A percentile compares a stretch with the other conserved stretches of the same genome.
These are phyloP conservation scores for Hanseniaspora jakobsenii DNA, from an alignment of 805 yeast genomes.

Conservation along the genomic window DNA sequence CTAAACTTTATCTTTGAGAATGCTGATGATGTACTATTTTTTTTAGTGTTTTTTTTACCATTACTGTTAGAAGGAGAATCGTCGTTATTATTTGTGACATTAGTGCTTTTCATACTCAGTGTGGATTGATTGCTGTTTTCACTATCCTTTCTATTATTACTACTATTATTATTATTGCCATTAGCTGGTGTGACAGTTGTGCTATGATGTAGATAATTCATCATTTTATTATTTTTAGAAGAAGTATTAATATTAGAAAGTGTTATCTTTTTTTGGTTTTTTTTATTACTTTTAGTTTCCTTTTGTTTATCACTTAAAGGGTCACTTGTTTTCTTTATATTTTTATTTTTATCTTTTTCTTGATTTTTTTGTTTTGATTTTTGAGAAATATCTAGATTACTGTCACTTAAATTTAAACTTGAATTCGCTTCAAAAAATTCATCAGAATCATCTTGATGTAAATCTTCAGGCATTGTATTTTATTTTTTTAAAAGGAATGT, in stretches of 20 bases:
- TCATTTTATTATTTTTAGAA: too few relatives aligned
- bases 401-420: background rate
- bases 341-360: too few relatives aligned
- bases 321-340: too few relatives aligned
- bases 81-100: background rate
- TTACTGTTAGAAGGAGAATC: too few relatives aligned
- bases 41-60: background rate
- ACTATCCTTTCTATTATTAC: slow-evolving; percentile 3
- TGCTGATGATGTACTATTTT: slow-evolving; percentile 4
- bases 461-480: background rate
- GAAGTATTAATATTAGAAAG: too few relatives aligned
- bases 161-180: background rate
- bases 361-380: background rate
- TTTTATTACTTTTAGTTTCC: too few relatives aligned
- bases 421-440: slow-evolving; percentile 16
- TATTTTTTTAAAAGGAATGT: background rate
- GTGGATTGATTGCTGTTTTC: slow-evolving; percentile 12
- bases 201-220: background rate
- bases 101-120: slow-evolving; percentile 1
- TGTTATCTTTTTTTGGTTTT: too few relatives aligned
- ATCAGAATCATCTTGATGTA: slow-evolving; percentile 1
- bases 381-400: background rate
- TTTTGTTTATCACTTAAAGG: too few relatives aligned
- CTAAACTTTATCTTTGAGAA: slow-evolving; percentile 14
- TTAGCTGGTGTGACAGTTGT: background rate